phyloP scores from a whole-genome alignment of 805 yeast genomes.

The Lachancea cidri region DNA sequence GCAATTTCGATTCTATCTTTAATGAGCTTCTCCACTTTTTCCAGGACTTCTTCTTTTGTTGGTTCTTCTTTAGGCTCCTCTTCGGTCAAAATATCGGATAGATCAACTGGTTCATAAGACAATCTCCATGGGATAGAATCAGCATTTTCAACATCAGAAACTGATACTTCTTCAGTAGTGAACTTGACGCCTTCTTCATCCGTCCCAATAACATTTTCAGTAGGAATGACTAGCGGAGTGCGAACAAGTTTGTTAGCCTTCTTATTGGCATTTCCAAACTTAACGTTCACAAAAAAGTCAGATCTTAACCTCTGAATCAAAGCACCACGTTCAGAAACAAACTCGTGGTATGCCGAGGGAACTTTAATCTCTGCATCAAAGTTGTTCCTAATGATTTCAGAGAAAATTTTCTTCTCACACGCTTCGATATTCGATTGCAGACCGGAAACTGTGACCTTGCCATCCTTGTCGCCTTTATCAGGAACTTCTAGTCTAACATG shows the following conservation, averaged over 20 bases:
- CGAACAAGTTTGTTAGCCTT: conserved; percentile 48
- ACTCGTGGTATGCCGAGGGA: conserved; percentile 53
- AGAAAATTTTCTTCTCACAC: conserved; percentile 54
- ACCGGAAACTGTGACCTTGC: conserved; percentile 55
- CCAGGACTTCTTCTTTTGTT: conserved; percentile 44
- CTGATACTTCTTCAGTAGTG: conserved; percentile 38
- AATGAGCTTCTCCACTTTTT: conserved; percentile 34
- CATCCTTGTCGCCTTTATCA: conserved; percentile 44
- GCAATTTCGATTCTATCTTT: conserved; percentile 46
- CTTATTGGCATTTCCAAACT: conserved; percentile 47
- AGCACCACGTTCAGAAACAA: conserved; percentile 64
- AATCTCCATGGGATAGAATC: conserved; percentile 62
- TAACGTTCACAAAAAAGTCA: conserved; percentile 52
- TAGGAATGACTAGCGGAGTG: conserved; percentile 41
- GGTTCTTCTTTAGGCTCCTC: conserved; percentile 37
- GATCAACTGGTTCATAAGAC: conserved; percentile 35
- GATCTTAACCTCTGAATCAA: conserved; percentile 49
- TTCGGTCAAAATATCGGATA: conserved; percentile 23
- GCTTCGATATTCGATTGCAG: conserved; percentile 57
- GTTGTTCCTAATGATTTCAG: conserved; percentile 55
- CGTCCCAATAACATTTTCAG: conserved; percentile 41
- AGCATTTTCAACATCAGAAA: conserved; percentile 21
- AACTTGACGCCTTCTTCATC: conserved; percentile 42
- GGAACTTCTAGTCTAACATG: conserved; percentile 66
- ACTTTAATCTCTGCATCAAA: conserved; percentile 48